Evolutionary conservation across 139 green algal species (phyloP).

Genomic region (Micractinium conductrix): DNA sequence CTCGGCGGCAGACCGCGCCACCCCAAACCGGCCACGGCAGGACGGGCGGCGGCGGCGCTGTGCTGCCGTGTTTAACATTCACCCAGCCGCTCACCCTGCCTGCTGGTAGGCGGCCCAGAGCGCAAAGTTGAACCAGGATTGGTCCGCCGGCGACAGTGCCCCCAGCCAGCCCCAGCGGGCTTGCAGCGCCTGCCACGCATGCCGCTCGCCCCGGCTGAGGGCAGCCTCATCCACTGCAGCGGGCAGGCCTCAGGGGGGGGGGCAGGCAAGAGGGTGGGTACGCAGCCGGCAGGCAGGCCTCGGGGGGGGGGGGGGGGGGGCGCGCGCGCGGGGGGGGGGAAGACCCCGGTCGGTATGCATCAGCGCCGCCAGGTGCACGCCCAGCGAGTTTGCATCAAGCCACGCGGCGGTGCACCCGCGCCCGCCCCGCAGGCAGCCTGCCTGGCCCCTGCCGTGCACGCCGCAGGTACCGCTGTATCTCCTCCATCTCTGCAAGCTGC

Average conservation of each 20-base stretch:
- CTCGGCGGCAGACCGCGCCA: no score
- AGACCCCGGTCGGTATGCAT: no score
- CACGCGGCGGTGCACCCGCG: no score
- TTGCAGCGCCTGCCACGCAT: not conserved
- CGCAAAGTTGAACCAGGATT: constrained; percentile 67
- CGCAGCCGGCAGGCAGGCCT: not conserved
- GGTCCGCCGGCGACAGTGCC: constrained; percentile 33
- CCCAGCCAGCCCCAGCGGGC: constrained; percentile 49
- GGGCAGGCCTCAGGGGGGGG: not conserved
- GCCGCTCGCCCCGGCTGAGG: not conserved
- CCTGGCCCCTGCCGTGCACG: not conserved
- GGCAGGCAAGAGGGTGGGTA: not conserved
- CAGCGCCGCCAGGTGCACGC: no score
- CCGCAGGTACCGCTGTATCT: not conserved
- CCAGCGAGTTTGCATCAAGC: no score
- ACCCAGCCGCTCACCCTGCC: constrained; percentile 10
- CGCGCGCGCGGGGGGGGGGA: no score
- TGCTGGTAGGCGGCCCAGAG: constrained; percentile 47
- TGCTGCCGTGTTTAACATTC: no score
- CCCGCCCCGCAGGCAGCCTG: no score
- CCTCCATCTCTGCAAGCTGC: constrained; percentile 15
- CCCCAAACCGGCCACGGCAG: no score
- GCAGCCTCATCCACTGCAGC: constrained; percentile 12
- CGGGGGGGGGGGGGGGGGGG: not conserved
- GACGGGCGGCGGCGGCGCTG: no score